Conservation (phyloP, 176 grass and related monocot species). For the Oryza coarctata region DNA sequence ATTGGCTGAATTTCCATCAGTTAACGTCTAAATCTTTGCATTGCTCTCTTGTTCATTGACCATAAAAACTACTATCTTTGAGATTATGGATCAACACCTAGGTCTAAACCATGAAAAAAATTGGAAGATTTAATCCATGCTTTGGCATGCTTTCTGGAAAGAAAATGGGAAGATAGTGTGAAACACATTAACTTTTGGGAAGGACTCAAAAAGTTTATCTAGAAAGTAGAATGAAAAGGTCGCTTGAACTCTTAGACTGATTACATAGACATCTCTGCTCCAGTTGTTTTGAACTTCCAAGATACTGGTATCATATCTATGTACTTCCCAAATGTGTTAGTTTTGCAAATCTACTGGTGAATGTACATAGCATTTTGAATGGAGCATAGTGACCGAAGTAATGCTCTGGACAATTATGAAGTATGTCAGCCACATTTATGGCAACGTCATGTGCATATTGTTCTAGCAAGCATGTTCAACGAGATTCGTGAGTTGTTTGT, state of each 20-base stretch:
- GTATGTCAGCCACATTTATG: neutral
- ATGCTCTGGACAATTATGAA: neutral
- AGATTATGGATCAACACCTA: neutral
- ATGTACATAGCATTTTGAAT: neutral
- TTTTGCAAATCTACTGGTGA: neutral
- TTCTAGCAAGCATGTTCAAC: neutral
- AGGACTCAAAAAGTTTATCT: neutral
- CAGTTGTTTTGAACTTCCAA: neutral
- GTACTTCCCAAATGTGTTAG: neutral
- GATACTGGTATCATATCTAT: neutral
- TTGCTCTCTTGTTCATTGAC: constrained; percentile 4
- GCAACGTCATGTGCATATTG: neutral
- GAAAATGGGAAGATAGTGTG: neutral
- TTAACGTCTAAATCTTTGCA: neutral
- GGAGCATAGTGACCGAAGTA: neutral
- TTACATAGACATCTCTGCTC: neutral
- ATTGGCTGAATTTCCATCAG: neutral
- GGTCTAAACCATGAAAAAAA: neutral
- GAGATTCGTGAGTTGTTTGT: neutral
- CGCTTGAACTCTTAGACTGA: neutral
- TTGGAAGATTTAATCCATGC: neutral
- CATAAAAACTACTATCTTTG: neutral
- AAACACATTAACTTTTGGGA: neutral
- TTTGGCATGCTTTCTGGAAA: neutral
- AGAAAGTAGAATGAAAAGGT: neutral